Evolutionary conservation across 1,284 basidiomycete genomes (phyloP).

Genomic region (Thecaphora thlaspeos): DNA sequence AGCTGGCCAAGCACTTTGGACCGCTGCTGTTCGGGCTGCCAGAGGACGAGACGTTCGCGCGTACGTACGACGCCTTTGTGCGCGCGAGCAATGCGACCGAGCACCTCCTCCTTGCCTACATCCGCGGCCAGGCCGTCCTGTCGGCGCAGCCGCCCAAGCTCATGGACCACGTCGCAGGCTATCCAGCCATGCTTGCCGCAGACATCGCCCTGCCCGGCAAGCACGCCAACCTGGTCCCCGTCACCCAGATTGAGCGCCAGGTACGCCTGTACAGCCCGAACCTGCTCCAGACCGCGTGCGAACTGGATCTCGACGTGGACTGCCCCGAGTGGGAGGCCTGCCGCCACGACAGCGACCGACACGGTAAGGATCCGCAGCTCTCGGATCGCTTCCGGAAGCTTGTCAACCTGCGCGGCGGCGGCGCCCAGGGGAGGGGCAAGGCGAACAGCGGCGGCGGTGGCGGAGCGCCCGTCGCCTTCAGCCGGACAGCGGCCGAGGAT

Average conservation of each 20-base stretch:
- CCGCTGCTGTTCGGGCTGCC: constrained; percentile 52
- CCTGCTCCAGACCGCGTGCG: constrained; percentile 47
- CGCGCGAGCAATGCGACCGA: constrained; percentile 53
- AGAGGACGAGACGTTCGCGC: constrained; percentile 53
- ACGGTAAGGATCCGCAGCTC: constrained; percentile 47
- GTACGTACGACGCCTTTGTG: constrained; percentile 52
- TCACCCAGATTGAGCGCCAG: constrained; percentile 48
- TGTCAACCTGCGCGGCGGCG: constrained; percentile 41
- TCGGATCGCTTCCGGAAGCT: constrained; percentile 51
- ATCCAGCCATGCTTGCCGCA: constrained; percentile 43
- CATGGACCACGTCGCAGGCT: constrained; percentile 43
- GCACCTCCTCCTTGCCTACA: constrained; percentile 53
- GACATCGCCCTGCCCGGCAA: constrained; percentile 30
- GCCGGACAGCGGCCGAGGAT: constrained; percentile 5
- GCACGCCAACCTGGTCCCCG: constrained; percentile 40
- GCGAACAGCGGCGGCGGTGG: not conserved
- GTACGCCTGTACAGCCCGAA: constrained; percentile 51
- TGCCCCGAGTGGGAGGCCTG: constrained; percentile 48
- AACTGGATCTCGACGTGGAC: constrained; percentile 23
- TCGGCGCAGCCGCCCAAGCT: constrained; percentile 41
- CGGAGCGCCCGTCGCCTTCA: constrained; percentile 3
- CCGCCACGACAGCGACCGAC: constrained; percentile 8
- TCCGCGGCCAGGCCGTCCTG: constrained; percentile 39
- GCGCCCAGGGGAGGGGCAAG: constrained; percentile 14
- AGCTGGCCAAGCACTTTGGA: constrained; percentile 48